Evolutionary conservation across 106 monocot genomes (phyloP), one percentile per base, ranked within the genome.

Genomic region (Dioscorea zingiberensis): DNA sequence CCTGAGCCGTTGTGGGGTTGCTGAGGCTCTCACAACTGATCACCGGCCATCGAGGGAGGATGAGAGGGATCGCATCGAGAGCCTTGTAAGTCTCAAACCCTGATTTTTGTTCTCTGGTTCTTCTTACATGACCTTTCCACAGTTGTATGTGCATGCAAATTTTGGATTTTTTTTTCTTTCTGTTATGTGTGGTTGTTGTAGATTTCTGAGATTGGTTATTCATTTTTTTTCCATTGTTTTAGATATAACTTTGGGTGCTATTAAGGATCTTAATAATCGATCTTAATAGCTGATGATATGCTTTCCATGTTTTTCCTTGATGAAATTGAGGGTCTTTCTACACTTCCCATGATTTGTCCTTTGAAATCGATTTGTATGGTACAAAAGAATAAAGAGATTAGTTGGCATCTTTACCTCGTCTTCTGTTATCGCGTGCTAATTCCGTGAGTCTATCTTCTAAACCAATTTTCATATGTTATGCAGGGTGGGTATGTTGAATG

Each of bases 1-100:
- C 17, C 47, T 98, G 68, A 84, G 97, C 75, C 45, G 78, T 21
- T 69, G 70, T 3, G 92, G 97, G 11, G 58, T 57, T 4, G 92
- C 92, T 4, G 79, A 89, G 70, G 86, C 84, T 17, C 81, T 98
- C 30, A 98, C 97, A 4, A 84, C 80, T 18, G 97, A 98, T 59
- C 97, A 98, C 63, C 58, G 80, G 22, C 92, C 88, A 0, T 83
- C 78, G 5, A 78, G 92, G 59, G 74, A 85, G 15, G 97, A 98
- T 27, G 97, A 98, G 63, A 81, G 67, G 60, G 71, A 77, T 3
- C 74, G 97, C 62, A 98, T 98, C 27, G 86, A 92, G 82, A 77
- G 27, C 58, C 75, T 88, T 5, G 95, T 95, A 86, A 78, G 95
- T 78, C 14, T 14, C 4, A 38, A 38, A 38, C 0, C 4, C 38